Evolutionary conservation across 2,329 filamentous ascomycete species (phyloP), one percentile per base, ranked within the genome.

Genomic region (Penicillium sp.): DNA sequence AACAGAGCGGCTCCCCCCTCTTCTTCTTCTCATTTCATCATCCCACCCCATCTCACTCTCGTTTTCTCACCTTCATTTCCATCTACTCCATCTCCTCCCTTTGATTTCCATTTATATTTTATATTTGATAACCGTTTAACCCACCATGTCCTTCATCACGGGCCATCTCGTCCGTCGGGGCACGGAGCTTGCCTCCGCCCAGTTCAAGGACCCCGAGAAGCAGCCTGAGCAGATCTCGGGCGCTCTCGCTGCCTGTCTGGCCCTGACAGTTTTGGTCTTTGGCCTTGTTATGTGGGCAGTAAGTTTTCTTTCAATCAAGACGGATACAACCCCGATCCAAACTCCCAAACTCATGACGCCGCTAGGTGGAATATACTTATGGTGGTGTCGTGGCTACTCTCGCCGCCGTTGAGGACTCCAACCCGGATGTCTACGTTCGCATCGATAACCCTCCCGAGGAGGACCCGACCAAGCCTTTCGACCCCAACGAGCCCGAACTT

Each of bases 401-500:
- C 45, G 82, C 87, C 64, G 86, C 88, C 78, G 81, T 91, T 69
- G 89, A 91, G 75, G 84, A 84, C 51, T 82, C 85, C 40, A 79
- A 83, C 66, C 82, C 83, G 28, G 82, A 82, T 56, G 82, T 84
- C 66, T 78, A 82, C 70, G 77, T 86, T 58, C 78, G 83, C 56
- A 82, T 86, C 69, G 80, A 84, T 65, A 73, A 79, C 42, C 24
- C 42, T 15, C 19, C 54, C 19, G 42, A 37, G 7, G 69, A 73
- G 44, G 75, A 76, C 49, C 69, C 72, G 3, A 73, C 71, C 37
- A 72, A 72, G 51, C 65, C 68, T 9, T 65, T 74, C 53, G 72
- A 74, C 24, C 70, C 78, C 37, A 81, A 82, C 56, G 82, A 82
- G 40, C 72, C 75, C 7, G 75, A 84, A 53, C 63, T 73, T 47